Evolutionary conservation across 352 stramenopile genomes (phyloP).

Genomic region (Sclerospora graminicola): DNA sequence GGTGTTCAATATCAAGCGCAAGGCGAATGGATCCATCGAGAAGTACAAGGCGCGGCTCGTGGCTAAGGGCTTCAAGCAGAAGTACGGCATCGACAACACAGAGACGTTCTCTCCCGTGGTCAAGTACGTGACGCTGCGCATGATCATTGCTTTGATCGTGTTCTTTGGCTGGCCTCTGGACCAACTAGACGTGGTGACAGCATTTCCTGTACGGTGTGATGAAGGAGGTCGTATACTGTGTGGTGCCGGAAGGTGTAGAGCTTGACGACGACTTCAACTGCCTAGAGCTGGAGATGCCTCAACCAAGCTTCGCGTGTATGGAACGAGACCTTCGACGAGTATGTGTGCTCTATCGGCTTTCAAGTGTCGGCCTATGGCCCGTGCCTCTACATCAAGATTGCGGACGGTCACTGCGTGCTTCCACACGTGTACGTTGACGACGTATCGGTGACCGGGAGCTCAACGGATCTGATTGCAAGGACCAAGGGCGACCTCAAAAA

Average conservation of each 20-base stretch:
- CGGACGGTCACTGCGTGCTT: conserved; percentile 4
- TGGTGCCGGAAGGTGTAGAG: not conserved
- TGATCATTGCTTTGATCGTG: not conserved
- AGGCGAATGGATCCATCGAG: conserved; percentile 27
- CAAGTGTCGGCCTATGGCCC: not conserved
- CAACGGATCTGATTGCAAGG: conserved; percentile 6
- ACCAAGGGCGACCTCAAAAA: conserved; percentile 10
- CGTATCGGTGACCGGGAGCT: conserved; percentile 10
- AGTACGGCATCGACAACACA: conserved; percentile 23
- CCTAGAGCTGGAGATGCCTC: conserved; percentile 2
- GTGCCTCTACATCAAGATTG: conserved; percentile 11
- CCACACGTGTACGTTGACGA: conserved; percentile 11
- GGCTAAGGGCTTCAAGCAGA: conserved; percentile 13
- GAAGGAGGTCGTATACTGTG: conserved; percentile 3
- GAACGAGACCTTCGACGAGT: conserved; percentile 5
- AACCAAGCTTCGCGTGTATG: conserved; percentile 6
- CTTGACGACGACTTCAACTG: not conserved
- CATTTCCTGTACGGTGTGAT: conserved; percentile 5
- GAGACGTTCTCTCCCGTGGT: conserved; percentile 2
- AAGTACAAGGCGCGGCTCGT: conserved; percentile 14
- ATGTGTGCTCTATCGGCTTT: not conserved
- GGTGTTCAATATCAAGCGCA: conserved; percentile 31
- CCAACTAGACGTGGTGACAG: conserved; percentile 8
- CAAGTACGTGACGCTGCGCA: conserved; percentile 1
- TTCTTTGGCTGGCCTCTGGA: conserved; percentile 1